phyloP scores from a whole-genome alignment of 257 asterid species.

The Nicotiana tabacum region DNA sequence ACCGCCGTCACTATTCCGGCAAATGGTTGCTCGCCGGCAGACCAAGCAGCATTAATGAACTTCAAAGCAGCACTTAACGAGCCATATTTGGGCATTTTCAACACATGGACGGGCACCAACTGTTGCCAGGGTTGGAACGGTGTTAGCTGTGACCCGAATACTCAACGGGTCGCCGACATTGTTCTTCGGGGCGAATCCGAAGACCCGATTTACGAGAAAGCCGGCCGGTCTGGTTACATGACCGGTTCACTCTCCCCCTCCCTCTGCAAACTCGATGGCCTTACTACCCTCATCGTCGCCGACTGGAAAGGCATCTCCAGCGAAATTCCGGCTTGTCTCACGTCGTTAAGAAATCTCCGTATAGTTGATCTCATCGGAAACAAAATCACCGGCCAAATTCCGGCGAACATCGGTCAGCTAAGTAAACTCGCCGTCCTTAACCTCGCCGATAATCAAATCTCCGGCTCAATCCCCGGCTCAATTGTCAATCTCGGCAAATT shows the following conservation, averaged over 20 bases:
- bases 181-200: slow-evolving; percentile 92
- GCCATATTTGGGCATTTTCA: slow-evolving; percentile 76
- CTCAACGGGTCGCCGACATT: slow-evolving; percentile 71
- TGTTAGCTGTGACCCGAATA: slow-evolving; percentile 79
- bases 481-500: slow-evolving; percentile 55
- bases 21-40: slow-evolving; percentile 59
- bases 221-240: slow-evolving; percentile 97
- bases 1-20: slow-evolving; percentile 26
- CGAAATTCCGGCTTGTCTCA: slow-evolving; percentile 62
- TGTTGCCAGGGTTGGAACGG: slow-evolving; percentile 90
- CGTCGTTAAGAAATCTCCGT: slow-evolving; percentile 50
- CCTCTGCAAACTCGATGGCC: slow-evolving; percentile 67
- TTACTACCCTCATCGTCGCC: slow-evolving; percentile 75
- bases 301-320: slow-evolving; percentile 94
- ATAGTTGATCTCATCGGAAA: slow-evolving; percentile 82
- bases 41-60: slow-evolving; percentile 56
- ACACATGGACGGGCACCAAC: slow-evolving; percentile 69
- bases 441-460: slow-evolving; percentile 74
- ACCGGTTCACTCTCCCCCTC: slow-evolving; percentile 69
- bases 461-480: slow-evolving; percentile 62
- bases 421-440: slow-evolving; percentile 62
- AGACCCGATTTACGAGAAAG: slow-evolving; percentile 73
- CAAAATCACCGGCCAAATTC: slow-evolving; percentile 70
- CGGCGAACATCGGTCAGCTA: slow-evolving; percentile 61
- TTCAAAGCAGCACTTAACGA: slow-evolving; percentile 63